Evolutionary conservation across 2,329 filamentous ascomycete species (phyloP).

Genomic region (Talaromyces sp.): DNA sequence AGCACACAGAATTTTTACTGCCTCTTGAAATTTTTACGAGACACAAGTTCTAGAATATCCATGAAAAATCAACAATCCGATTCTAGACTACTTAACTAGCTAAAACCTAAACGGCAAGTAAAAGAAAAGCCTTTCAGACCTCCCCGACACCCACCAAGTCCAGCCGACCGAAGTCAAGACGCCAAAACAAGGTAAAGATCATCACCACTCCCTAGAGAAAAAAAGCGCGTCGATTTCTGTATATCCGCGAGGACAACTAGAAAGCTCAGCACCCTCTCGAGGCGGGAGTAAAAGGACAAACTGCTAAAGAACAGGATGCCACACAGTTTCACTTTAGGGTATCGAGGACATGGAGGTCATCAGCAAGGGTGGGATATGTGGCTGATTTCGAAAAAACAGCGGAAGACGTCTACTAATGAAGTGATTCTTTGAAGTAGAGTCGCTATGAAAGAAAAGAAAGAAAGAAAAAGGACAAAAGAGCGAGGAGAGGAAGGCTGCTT

Average conservation of each 20-base stretch:
- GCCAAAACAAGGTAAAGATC: conserved; percentile 77
- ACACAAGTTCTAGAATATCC: neutral
- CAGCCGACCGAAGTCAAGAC: conserved; percentile 75
- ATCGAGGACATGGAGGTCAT: conserved; percentile 82
- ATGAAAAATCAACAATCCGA: neutral
- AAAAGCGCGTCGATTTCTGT: conserved; percentile 18
- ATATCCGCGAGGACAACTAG: conserved; percentile 14
- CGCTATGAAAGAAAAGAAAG: conserved; percentile 27
- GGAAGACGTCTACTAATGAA: conserved; percentile 96
- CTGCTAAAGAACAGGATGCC: conserved; percentile 26
- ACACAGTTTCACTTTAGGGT: conserved; percentile 79
- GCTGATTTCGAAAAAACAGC: conserved; percentile 88
- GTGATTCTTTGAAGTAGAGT: conserved; percentile 69
- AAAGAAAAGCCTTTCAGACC: conserved; percentile 73
- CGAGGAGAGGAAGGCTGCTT: conserved; percentile 24
- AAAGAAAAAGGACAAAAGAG: conserved; percentile 26
- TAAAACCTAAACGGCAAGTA: conserved; percentile 53
- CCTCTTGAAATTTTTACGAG: too few relatives aligned
- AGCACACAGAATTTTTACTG: neutral
- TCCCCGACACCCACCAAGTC: conserved; percentile 80
- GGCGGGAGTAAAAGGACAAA: conserved; percentile 42
- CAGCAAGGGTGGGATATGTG: conserved; percentile 90
- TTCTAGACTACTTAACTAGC: neutral
- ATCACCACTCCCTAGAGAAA: conserved; percentile 89
- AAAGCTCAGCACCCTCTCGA: conserved; percentile 27